Evolutionary conservation across 495 filamentous ascomycete species (phyloP), one percentile per base, ranked within the genome.

Genomic region (Penicillium angulare): DNA sequence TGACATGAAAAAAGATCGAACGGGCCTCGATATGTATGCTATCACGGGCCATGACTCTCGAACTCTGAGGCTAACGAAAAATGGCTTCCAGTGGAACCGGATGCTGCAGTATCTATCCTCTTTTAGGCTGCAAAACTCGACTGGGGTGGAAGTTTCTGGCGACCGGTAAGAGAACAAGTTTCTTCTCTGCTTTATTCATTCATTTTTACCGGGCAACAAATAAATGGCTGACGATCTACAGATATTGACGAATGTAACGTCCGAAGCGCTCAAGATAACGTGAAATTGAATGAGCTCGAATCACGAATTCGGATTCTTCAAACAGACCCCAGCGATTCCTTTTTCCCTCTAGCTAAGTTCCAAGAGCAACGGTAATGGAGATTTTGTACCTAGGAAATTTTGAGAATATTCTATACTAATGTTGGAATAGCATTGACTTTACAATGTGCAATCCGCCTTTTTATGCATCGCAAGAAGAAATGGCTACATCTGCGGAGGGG

Each of bases 401-500:
- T n/a, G n/a, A 9, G 16, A 8, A 26, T 18, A 26, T n/a, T 22
- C 29, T 40, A 38, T 38, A n/a, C 26, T 42, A 24, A 57, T 7
- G 17, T 10, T n/a, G 3, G 2, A 10, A 15, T 44, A 86, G 80
- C 4, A 76, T 95, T 29, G 88, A 96, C 64, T 97, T 97, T 61
- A 85, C 82, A 39, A 95, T 97, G 84, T 91, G 85, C 68, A 98
- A 98, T 57, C 93, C 93, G 1, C 93, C 93, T 0, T 98, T 98
- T 71, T 97, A 96, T 72, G 58, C 77, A 17, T 92, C 89, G 3
- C 72, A 77, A 15, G 66, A 77, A 10, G 88, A 95, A 29, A 82
- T 96, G 68, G 50, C 79, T 1, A 69, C 72, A 8, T 83, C 85
- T 0, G 86, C 89, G 0, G 56, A 71, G 18, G 66, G 75, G 23